These are phyloP conservation scores for Mucor saturninus DNA, from an alignment of 371 early-diverging fungal genomes.

Conservation along the genomic window DNA sequence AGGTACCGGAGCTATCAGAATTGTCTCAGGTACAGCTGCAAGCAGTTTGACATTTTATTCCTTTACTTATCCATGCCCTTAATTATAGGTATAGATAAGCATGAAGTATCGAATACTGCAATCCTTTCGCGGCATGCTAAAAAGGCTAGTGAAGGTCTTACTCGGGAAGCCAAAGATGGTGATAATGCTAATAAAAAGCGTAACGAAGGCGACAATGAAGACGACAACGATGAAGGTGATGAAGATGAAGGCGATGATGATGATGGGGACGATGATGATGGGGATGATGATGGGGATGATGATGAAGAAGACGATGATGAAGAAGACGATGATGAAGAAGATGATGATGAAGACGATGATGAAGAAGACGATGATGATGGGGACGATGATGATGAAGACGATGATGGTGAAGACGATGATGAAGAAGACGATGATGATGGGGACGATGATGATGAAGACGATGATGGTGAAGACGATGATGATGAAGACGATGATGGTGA, in stretches of 20 bases:
- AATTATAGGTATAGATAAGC: neutral
- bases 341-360: slow-evolving; percentile 4
- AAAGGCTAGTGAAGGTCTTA: too few relatives aligned
- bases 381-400: neutral
- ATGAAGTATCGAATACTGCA: neutral
- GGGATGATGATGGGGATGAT: too few relatives aligned
- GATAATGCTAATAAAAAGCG: too few relatives aligned
- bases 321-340: slow-evolving; percentile 1
- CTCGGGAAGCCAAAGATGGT: too few relatives aligned
- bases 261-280: neutral
- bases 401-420: neutral
- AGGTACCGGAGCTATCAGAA: slow-evolving; percentile 1
- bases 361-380: slow-evolving; percentile 9
- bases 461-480: neutral
- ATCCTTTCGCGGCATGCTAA: too few relatives aligned
- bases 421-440: neutral
- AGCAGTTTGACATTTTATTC: neutral
- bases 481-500: neutral
- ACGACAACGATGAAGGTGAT: too few relatives aligned
- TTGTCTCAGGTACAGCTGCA: neutral
- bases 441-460: neutral
- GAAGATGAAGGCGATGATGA: too few relatives aligned
- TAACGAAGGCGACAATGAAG: too few relatives aligned
- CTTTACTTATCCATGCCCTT: neutral
- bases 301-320: slow-evolving; percentile 5